Evolutionary conservation across 257 asterid genomes (phyloP).

Genomic region (Cordia subcordata): DNA sequence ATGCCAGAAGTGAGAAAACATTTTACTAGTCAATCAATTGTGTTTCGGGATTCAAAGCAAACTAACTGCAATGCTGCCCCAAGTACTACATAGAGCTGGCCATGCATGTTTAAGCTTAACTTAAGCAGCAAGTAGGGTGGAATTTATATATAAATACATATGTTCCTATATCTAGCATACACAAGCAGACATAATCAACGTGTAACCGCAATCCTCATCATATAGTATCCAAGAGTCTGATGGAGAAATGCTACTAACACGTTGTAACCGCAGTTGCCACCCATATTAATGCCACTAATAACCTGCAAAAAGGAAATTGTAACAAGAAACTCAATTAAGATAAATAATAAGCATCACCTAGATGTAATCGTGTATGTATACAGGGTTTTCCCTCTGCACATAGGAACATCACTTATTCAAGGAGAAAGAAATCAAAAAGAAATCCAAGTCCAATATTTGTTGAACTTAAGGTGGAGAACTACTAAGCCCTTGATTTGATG

Average conservation of each 20-base stretch:
- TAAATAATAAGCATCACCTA: neutral
- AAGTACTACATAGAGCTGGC: too few species aligned
- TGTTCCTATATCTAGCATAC: neutral
- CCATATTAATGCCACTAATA: conserved; percentile 85
- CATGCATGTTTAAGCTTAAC: too few species aligned
- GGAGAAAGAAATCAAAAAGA: neutral
- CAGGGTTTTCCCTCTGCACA: neutral
- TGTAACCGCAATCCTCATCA: neutral
- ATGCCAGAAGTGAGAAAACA: too few species aligned
- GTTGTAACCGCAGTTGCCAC: conserved; percentile 85
- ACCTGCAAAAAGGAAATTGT: conserved; percentile 49
- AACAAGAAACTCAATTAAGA: neutral
- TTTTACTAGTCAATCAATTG: too few species aligned
- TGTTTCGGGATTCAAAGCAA: too few species aligned
- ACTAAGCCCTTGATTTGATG: too few species aligned
- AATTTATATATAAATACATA: too few species aligned
- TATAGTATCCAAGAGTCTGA: conserved; percentile 12
- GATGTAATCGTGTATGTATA: neutral
- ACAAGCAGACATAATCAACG: neutral
- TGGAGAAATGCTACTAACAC: conserved; percentile 41
- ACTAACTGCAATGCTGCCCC: too few species aligned
- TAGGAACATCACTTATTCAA: neutral
- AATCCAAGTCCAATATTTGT: neutral
- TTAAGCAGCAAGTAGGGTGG: too few species aligned
- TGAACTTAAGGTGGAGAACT: neutral